Evolutionary conservation across 805 yeast species (phyloP), one percentile per base, ranked within the genome.

Genomic region (Metschnikowia gruessii): DNA sequence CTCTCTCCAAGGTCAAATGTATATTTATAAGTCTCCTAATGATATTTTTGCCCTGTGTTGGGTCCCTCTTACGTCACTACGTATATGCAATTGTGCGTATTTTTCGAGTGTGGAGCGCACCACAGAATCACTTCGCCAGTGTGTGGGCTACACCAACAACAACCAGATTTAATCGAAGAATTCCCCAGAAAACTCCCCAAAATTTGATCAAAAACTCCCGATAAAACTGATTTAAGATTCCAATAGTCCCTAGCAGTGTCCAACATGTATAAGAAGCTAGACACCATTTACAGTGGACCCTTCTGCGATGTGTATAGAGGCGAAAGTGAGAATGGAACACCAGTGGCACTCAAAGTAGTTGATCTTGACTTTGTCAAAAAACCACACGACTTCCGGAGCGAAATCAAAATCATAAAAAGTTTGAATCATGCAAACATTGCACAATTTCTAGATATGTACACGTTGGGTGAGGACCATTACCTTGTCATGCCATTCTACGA

Each of bases 341-440:
- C 40, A 9, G 54, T 63, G n/a, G 70, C 70, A 3, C 54, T 72
- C 42, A 72, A 72, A 46, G 59, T 65, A 6, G 72, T 70, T 9
- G 76, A 71, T 50, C 55, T 52, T 30, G 77, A 72, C 49, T 54
- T 70, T 21, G 46, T 54, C 30, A 37, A 58, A 19, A 64, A 64
- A 26, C 77, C 77, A 1, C 77, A 72, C 55, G 54, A 65, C 45
- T 56, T 68, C 29, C 44, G 54, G 15, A 55, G 57, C 36, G 77
- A 72, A 50, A 55, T 71, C 18, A 41, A 41, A 17, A 52, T 69
- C 6, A 51, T 72, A 5, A 48, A 56, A 43, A 38, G 43, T 24
- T 53, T 69, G 9, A 37, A 33, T 3, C 56, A 55, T 30, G 46
- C 28, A 3, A 50, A 49, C 29, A 39, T 55, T 9, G 46, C 55